Evolutionary conservation across 768 basidiomycete genomes (phyloP), one percentile per base, ranked within the genome.

Genomic region (Macrolepiota fuliginosa): DNA sequence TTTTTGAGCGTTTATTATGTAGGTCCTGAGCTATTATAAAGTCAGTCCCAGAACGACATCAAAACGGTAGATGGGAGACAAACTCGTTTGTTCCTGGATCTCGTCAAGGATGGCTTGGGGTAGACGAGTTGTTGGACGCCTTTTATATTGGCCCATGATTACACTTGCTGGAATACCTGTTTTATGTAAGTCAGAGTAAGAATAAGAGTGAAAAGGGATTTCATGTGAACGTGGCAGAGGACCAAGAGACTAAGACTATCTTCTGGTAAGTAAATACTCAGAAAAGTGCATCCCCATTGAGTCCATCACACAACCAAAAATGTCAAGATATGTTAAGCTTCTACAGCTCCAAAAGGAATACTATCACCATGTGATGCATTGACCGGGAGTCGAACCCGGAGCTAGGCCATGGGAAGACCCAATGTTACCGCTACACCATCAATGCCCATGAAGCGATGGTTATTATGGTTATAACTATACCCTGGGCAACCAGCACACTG

Each of bases 361-460:
- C n/a, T 40, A 17, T 15, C 15, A 40, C 13, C 17, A 17, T 10
- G 7, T 7, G 10, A 32, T 80, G 79, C 79, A 79, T 79, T 77
- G 75, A 73, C 79, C 79, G 79, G 78, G 79, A 81, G 76, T 81
- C 79, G 79, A 81, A 81, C 79, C 78, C 79, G 78, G 78, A 72
- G 78, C 79, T 78, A 79, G 77, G 78, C 79, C 79, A 76, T 89
- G 88, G 88, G 88, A 90, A 89, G 87, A 88, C 86, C 85, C 86
- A 87, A 90, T 89, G 88, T 89, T 89, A 89, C 88, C 88, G 83
- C 76, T 89, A 89, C 87, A 88, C 87, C 85, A 89, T 76, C 77
- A 77, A 77, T 76, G 76, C 76, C 32, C 65, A 58, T 61, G 56
- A 64, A 61, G 12, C 24, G 11, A n/a, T 6, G 1, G 1, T 3